Evolutionary conservation across 179 eudicot species (phyloP).

Genomic region (Nepenthes alata): DNA sequence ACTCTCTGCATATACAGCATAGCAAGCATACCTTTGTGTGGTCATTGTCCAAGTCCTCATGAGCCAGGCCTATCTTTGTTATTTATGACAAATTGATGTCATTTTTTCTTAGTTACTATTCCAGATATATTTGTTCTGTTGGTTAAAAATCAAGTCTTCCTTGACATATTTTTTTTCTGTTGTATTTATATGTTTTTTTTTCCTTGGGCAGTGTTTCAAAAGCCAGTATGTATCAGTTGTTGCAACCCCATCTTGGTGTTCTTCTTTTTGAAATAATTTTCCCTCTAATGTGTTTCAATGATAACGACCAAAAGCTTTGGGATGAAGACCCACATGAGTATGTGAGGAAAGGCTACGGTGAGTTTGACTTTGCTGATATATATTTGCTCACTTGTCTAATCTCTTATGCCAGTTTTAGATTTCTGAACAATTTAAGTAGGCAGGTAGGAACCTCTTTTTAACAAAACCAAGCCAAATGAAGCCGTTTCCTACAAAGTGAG

Average conservation of each 20-base stretch:
- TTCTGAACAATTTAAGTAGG: no score
- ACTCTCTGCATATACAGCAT: no score
- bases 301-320: constrained; percentile 92
- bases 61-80: no score
- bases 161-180: background rate
- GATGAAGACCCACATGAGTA: constrained; percentile 99
- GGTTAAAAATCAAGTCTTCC: background rate
- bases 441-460: no score
- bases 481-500: no score
- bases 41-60: no score
- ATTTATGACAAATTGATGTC: no score
- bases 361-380: constrained; percentile 13
- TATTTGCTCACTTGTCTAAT: background rate
- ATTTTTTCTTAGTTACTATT: no score
- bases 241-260: constrained; percentile 78
- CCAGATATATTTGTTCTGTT: no score
- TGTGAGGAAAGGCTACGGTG: constrained; percentile 98
- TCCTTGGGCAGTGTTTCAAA: constrained; percentile 65
- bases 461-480: no score
- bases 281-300: constrained; percentile 97
- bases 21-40: no score
- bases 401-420: no score
- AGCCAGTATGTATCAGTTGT: constrained; percentile 69
- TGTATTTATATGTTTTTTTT: constrained; percentile 3
- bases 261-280: constrained; percentile 90